phyloP scores from a whole-genome alignment of 2,329 filamentous ascomycete genomes.

The Colletotrichum filicis region DNA sequence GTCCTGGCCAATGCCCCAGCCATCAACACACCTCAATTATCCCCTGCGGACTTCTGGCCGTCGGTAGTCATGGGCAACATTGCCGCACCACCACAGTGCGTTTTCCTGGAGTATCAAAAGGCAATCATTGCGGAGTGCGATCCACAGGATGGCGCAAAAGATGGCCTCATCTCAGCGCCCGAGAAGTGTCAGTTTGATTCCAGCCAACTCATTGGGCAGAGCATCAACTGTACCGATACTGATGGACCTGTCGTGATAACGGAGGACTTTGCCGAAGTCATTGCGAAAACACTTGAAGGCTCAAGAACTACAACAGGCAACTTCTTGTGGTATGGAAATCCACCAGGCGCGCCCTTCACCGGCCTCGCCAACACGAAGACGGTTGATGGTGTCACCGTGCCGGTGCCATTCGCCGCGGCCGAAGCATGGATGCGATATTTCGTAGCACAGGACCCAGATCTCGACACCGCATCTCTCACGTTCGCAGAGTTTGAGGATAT shows the following conservation, averaged over 20 bases:
- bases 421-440: background rate
- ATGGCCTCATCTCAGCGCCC: slow-evolving; percentile 20
- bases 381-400: background rate
- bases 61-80: slow-evolving; percentile 25
- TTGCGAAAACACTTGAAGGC: slow-evolving; percentile 5
- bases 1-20: slow-evolving; percentile 61
- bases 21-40: slow-evolving; percentile 37
- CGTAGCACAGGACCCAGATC: background rate
- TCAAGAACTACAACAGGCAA: background rate
- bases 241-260: background rate
- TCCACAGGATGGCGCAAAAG: slow-evolving; percentile 3
- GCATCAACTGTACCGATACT: slow-evolving; percentile 1
- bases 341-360: slow-evolving; percentile 8
- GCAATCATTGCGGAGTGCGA: slow-evolving; percentile 14
- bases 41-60: slow-evolving; percentile 6
- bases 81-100: slow-evolving; percentile 15
- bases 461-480: slow-evolving; percentile 13
- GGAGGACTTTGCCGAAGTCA: background rate
- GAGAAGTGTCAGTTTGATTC: slow-evolving; percentile 15
- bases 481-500: slow-evolving; percentile 11
- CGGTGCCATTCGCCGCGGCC: background rate
- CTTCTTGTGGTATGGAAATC: slow-evolving; percentile 18
- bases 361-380: slow-evolving; percentile 15
- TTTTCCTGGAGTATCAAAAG: slow-evolving; percentile 1
- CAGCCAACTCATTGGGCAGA: background rate